Conservation (phyloP, 768 basidiomycete genomes). For the Termitomyces sp. region DNA sequence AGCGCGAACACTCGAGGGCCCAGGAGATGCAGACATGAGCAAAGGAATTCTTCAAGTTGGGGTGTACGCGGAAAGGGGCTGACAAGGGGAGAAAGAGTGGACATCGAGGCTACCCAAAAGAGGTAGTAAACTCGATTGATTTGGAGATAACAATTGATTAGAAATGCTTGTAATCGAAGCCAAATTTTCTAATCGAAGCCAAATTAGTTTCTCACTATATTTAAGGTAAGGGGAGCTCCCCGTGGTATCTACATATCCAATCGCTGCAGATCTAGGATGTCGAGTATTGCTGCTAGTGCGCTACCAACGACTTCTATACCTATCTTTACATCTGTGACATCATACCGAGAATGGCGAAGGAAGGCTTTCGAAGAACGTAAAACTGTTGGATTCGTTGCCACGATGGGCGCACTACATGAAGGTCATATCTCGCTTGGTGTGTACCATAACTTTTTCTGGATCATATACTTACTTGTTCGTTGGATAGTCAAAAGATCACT, state of each 20-base stretch:
- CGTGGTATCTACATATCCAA: not conserved
- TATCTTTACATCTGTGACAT: constrained; percentile 55
- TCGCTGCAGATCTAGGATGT: constrained; percentile 10
- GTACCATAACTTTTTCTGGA: constrained; percentile 18
- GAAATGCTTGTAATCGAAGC: no score
- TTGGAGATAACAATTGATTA: no score
- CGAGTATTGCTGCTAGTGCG: constrained; percentile 4
- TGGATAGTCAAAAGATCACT: constrained; percentile 73
- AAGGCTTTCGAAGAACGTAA: constrained; percentile 53
- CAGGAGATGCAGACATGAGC: no score
- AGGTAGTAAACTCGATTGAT: no score
- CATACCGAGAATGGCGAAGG: constrained; percentile 73
- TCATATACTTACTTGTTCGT: not conserved
- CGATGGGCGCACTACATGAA: constrained; percentile 95
- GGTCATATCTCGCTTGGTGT: constrained; percentile 90
- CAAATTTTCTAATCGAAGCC: no score
- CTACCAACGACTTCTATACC: constrained; percentile 39
- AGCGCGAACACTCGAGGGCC: no score
- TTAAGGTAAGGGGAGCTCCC: no score
- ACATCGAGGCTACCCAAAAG: no score
- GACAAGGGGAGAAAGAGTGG: no score
- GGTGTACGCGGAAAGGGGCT: no score
- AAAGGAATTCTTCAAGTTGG: no score
- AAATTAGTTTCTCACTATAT: no score
- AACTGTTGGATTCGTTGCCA: constrained; percentile 91